A percentile compares a stretch with the other conserved stretches of the same genome.
phyloP scores from a whole-genome alignment of 805 yeast species.

The Isabelozyma heimii region DNA sequence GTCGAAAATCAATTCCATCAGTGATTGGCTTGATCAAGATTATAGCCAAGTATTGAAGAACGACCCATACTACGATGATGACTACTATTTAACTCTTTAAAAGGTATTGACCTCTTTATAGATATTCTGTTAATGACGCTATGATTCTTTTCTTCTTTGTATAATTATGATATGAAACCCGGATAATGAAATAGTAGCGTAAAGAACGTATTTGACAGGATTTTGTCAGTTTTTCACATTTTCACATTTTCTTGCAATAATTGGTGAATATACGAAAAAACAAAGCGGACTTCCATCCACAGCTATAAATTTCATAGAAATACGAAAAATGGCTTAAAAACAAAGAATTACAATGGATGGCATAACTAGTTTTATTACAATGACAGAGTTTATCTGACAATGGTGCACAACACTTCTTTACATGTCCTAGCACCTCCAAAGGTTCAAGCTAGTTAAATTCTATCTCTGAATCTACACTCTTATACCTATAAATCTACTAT shows the following conservation, averaged over 20 bases:
- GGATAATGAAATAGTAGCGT: conserved; percentile 32
- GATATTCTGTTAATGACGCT: neutral
- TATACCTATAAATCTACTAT: too few relatives aligned
- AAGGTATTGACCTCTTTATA: too few relatives aligned
- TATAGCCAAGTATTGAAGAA: conserved; percentile 7
- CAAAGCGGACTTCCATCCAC: conserved; percentile 46
- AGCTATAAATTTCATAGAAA: conserved; percentile 34
- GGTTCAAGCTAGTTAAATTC: too few relatives aligned
- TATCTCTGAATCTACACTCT: too few relatives aligned
- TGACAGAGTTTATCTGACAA: too few relatives aligned
- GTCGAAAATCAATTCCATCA: conserved; percentile 1
- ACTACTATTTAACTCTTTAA: neutral
- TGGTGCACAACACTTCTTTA: too few relatives aligned
- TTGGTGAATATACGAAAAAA: neutral
- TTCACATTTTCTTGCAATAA: neutral
- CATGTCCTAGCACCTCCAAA: too few relatives aligned
- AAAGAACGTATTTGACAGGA: conserved; percentile 26
- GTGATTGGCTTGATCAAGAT: conserved; percentile 9
- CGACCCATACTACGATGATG: conserved; percentile 11
- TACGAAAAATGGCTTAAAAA: too few relatives aligned
- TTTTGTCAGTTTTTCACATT: conserved; percentile 15
- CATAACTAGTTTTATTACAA: too few relatives aligned
- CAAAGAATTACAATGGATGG: too few relatives aligned
- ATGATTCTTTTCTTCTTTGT: neutral
- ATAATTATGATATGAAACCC: conserved; percentile 36